phyloP scores from a whole-genome alignment of 805 yeast genomes.

The Sporopachydermia lactativora region DNA sequence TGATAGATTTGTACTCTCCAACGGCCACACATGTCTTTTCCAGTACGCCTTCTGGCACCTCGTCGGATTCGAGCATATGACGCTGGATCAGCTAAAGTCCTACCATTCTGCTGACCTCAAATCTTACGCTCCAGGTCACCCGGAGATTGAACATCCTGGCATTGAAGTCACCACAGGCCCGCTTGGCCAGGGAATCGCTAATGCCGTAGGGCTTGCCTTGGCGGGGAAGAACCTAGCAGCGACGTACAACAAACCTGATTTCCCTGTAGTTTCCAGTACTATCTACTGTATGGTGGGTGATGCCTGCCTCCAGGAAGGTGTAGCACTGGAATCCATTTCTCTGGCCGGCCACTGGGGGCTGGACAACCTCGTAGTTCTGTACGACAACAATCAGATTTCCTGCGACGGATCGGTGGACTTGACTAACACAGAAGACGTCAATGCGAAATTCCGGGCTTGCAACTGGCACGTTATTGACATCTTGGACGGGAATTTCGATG shows the following conservation, averaged over 20 bases:
- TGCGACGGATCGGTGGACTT: slow-evolving; percentile 25
- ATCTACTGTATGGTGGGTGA: slow-evolving; percentile 25
- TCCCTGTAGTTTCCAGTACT: slow-evolving; percentile 17
- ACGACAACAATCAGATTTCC: slow-evolving; percentile 24
- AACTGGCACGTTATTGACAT: slow-evolving; percentile 25
- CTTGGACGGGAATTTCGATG: slow-evolving; percentile 19
- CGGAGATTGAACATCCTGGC: slow-evolving; percentile 25
- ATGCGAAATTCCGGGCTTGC: slow-evolving; percentile 21
- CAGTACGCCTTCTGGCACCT: slow-evolving; percentile 19
- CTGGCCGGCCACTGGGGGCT: slow-evolving; percentile 25
- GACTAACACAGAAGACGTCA: slow-evolving; percentile 21
- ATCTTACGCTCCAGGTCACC: slow-evolving; percentile 26
- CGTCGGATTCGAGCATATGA: slow-evolving; percentile 21
- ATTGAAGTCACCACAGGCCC: slow-evolving; percentile 28
- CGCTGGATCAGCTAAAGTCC: slow-evolving; percentile 21
- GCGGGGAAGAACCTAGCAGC: slow-evolving; percentile 23
- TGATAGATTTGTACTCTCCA: slow-evolving; percentile 24
- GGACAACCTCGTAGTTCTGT: slow-evolving; percentile 22
- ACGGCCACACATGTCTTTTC: slow-evolving; percentile 25
- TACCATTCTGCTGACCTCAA: slow-evolving; percentile 19
- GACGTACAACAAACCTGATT: slow-evolving; percentile 22
- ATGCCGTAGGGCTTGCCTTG: slow-evolving; percentile 26
- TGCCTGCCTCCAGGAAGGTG: slow-evolving; percentile 29
- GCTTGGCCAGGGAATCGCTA: slow-evolving; percentile 29
- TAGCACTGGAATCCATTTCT: slow-evolving; percentile 25